Evolutionary conservation across 176 grass and related monocot genomes (phyloP), one percentile per base, ranked within the genome.

Genomic region (Zoysia pacifica): DNA sequence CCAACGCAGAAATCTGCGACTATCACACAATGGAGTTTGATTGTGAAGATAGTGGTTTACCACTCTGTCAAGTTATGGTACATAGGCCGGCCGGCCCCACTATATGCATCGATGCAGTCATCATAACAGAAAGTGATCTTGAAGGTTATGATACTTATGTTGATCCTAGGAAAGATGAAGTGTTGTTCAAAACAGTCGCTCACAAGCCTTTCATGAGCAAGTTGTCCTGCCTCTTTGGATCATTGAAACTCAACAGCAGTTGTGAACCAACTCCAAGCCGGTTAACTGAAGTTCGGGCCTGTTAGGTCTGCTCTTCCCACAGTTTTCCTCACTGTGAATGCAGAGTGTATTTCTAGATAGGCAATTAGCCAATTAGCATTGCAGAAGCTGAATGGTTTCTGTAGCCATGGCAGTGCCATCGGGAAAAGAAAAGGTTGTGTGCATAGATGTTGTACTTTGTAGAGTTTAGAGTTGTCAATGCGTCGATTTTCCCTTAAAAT

Each of bases 81-180:
- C 72, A 84, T 11, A 84, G 44, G 40, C 86, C 88, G 61, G 61
- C 14, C 50, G 90, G 80, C 65, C 53, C 83, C 38, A 77, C 52
- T 70, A 49, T 53, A 0, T 61, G 62, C 73, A 85, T 82, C 7
- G 93, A 97, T 40, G 85, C 80, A 28, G 74, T 93, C 59, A 44
- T 93, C 61, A 51, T 91, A 91, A 93, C 86, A 52, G 93, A 99
- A 87, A 93, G 85, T 20, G 97, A 99, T 79, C 81, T 96, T 11
- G 93, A 99, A 73, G 93, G 97, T 18, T 99, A 96, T 9, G 84
- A 93, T 79, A 64, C 64, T 20, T 88, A 76, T 49, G 53, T 79
- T 16, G 80, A 81, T 70, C 63, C 10, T 44, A 76, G 51, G 35
- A 85, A 83, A 56, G 78, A 85, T 49, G 42, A 5, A 9, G 58